phyloP scores from a whole-genome alignment of 208 protist species.

The Wallacemonas sp. region DNA sequence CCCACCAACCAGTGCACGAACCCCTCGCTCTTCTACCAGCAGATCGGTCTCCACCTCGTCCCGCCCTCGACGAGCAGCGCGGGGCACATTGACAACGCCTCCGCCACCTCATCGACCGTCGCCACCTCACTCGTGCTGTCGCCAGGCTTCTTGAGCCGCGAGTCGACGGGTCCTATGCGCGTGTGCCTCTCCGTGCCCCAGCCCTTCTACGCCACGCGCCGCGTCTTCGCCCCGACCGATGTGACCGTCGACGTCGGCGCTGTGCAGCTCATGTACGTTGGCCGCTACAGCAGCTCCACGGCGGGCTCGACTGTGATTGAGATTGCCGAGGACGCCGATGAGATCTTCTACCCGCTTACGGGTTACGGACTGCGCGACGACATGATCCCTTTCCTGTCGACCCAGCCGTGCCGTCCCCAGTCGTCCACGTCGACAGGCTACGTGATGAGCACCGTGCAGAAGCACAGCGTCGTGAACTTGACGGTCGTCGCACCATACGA shows the following conservation, averaged over 20 bases:
- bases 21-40: constrained; percentile 58
- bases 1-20: constrained; percentile 53
- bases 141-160: constrained; percentile 44
- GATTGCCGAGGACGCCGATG: constrained; percentile 49
- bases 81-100: not conserved
- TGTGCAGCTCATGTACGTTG: constrained; percentile 52
- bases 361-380: constrained; percentile 68
- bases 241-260: constrained; percentile 49
- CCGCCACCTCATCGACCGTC: not conserved
- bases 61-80: constrained; percentile 8
- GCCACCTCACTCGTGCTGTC: constrained; percentile 45
- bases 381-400: constrained; percentile 59
- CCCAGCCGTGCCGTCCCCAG: constrained; percentile 33
- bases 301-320: constrained; percentile 27
- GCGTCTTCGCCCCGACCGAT: constrained; percentile 35
- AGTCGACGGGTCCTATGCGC: constrained; percentile 55
- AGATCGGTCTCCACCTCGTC: constrained; percentile 29
- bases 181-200: constrained; percentile 73
- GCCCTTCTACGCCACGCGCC: constrained; percentile 42
- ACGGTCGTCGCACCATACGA: constrained; percentile 59
- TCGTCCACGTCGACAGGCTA: not conserved
- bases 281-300: constrained; percentile 43
- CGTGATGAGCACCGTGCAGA: constrained; percentile 15
- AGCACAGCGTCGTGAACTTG: constrained; percentile 57
- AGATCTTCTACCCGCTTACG: constrained; percentile 54